Evolutionary conservation across 345 rosid genomes (phyloP).

Genomic region (Linum lewisii): DNA sequence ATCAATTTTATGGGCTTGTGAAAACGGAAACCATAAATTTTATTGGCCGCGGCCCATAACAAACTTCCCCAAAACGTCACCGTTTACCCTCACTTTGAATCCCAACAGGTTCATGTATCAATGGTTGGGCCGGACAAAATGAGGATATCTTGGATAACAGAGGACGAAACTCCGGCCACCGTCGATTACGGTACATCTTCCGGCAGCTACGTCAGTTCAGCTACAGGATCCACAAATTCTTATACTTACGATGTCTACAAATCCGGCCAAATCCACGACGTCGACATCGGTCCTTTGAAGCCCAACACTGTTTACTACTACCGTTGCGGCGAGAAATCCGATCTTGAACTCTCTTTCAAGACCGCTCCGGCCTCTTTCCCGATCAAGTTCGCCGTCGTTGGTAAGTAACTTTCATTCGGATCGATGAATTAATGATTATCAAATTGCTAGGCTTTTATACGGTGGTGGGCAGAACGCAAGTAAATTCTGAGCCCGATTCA

Average conservation of each 20-base stretch:
- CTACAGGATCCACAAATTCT: conserved; percentile 28
- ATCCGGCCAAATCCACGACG: conserved; percentile 60
- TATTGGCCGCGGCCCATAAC: no score
- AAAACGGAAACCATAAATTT: no score
- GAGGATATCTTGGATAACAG: conserved; percentile 67
- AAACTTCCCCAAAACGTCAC: neutral
- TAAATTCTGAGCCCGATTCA: no score
- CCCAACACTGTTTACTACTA: conserved; percentile 55
- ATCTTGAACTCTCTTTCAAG: conserved; percentile 36
- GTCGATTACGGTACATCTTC: conserved; percentile 54
- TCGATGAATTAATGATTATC: no score
- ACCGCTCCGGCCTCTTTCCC: conserved; percentile 63
- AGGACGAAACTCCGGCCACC: conserved; percentile 19
- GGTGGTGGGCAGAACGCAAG: no score
- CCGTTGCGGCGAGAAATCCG: conserved; percentile 33
- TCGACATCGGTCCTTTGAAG: conserved; percentile 47
- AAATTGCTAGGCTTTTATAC: no score
- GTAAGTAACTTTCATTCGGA: conserved; percentile 18
- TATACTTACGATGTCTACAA: conserved; percentile 32
- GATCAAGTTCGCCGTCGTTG: conserved; percentile 45
- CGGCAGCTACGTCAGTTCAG: conserved; percentile 19
- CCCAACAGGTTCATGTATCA: conserved; percentile 60
- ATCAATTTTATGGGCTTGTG: no score
- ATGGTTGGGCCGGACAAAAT: conserved; percentile 45
- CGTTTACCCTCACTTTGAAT: neutral